Evolutionary conservation across 768 basidiomycete species (phyloP).

Genomic region (Pleurotus pulmonarius): DNA sequence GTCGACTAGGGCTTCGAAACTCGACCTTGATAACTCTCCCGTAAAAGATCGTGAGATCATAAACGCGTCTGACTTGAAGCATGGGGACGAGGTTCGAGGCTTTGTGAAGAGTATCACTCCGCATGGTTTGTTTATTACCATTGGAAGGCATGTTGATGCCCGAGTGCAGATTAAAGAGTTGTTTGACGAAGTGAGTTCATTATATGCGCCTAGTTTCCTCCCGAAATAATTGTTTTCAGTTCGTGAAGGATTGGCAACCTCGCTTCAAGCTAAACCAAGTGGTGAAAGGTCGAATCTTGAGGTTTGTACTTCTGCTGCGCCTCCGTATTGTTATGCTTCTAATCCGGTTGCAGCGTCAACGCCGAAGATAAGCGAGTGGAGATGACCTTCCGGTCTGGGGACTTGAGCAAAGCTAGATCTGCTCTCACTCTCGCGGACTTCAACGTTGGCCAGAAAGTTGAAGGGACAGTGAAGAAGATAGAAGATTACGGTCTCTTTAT

Average conservation of each 20-base stretch:
- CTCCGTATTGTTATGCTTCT: background rate
- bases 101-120: conserved; percentile 87
- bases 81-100: conserved; percentile 77
- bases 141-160: conserved; percentile 83
- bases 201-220: conserved; percentile 1
- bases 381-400: conserved; percentile 79
- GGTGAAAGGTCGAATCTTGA: conserved; percentile 81
- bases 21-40: conserved; percentile 48
- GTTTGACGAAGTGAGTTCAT: conserved; percentile 70
- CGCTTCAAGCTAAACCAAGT: conserved; percentile 77
- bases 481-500: conserved; percentile 94
- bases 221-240: conserved; percentile 41
- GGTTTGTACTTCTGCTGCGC: conserved; percentile 36
- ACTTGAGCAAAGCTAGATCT: conserved; percentile 35
- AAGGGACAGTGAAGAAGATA: conserved; percentile 73
- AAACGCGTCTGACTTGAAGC: conserved; percentile 56
- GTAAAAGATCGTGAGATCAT: conserved; percentile 69
- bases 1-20: conserved; percentile 73
- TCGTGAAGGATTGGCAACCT: conserved; percentile 92
- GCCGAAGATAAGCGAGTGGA: conserved; percentile 76
- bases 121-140: conserved; percentile 83
- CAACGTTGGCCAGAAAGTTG: conserved; percentile 74
- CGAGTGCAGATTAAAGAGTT: conserved; percentile 92
- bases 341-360: conserved; percentile 53
- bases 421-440: conserved; percentile 53